phyloP scores from a whole-genome alignment of 495 filamentous ascomycete species.

The Xylaria bambusicola region DNA sequence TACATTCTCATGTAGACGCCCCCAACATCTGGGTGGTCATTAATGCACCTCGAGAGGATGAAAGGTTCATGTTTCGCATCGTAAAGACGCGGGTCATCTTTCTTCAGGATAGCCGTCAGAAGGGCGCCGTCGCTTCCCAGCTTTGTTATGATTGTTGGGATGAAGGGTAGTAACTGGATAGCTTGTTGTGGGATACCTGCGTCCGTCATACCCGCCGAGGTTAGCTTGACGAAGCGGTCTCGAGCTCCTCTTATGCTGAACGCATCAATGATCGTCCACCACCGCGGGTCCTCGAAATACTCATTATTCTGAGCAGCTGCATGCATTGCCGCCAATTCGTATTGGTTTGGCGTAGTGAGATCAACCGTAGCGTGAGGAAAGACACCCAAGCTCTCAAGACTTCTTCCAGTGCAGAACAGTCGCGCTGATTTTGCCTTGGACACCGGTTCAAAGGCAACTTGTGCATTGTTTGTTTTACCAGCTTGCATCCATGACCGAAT shows the following conservation, averaged over 20 bases:
- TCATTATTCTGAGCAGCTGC: constrained; percentile 59
- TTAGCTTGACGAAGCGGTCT: constrained; percentile 64
- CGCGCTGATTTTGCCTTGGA: constrained; percentile 72
- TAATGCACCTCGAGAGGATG: constrained; percentile 61
- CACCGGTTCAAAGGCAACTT: constrained; percentile 89
- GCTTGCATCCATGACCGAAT: constrained; percentile 63
- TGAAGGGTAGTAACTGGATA: constrained; percentile 82
- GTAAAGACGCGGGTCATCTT: constrained; percentile 64
- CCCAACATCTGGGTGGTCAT: constrained; percentile 59
- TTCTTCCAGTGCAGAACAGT: constrained; percentile 56
- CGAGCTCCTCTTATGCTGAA: constrained; percentile 67
- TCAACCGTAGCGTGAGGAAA: constrained; percentile 66
- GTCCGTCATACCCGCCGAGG: constrained; percentile 65
- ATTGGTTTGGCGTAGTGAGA: constrained; percentile 77
- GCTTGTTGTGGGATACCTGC: constrained; percentile 78
- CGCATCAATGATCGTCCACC: constrained; percentile 78
- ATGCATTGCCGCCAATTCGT: constrained; percentile 80
- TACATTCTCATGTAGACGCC: constrained; percentile 87
- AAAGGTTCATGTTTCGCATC: constrained; percentile 63
- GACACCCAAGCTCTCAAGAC: constrained; percentile 39
- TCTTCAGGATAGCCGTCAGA: constrained; percentile 66
- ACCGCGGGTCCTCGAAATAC: constrained; percentile 66
- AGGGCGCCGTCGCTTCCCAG: constrained; percentile 79
- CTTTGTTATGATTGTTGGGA: constrained; percentile 82
- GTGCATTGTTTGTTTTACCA: constrained; percentile 53